Evolutionary conservation across 2,329 filamentous ascomycete species (phyloP).

Genomic region (Cordyceps cateniannulata): DNA sequence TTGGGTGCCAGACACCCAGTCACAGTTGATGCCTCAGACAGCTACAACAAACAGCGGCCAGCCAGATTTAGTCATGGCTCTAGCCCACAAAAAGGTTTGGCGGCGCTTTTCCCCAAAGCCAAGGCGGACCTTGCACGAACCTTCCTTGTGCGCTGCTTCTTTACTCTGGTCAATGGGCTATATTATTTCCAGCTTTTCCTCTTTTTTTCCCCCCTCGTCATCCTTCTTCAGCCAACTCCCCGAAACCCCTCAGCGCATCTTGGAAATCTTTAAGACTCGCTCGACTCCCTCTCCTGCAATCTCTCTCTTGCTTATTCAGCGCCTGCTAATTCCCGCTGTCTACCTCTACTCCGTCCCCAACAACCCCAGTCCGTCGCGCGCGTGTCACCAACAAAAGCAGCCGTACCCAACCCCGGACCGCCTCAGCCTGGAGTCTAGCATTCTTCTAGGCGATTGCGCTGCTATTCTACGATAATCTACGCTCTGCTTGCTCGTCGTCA

Average conservation of each 20-base stretch:
- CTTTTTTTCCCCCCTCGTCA: neutral
- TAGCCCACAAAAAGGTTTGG: constrained; percentile 5
- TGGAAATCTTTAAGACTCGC: neutral
- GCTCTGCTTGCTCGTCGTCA: neutral
- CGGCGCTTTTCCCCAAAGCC: neutral
- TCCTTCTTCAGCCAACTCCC: neutral
- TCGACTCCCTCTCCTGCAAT: neutral
- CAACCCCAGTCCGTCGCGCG: neutral
- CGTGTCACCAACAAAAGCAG: constrained; percentile 1
- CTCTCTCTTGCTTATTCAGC: neutral
- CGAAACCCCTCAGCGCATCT: neutral
- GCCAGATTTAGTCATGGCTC: constrained; percentile 8
- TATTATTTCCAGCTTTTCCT: neutral
- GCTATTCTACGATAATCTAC: neutral
- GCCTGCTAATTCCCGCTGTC: neutral
- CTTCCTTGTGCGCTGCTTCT: constrained; percentile 1
- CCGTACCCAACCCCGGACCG: neutral
- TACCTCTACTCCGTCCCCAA: too few relatives aligned
- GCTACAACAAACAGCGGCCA: neutral
- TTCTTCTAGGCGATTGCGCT: neutral
- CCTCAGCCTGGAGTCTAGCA: neutral
- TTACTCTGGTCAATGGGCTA: neutral
- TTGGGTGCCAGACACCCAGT: too few relatives aligned
- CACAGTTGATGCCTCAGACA: constrained; percentile 25
- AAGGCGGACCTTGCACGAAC: constrained; percentile 3